Evolutionary conservation across 805 yeast species (phyloP).

Genomic region (Tetrapisispora iriomotensis): DNA sequence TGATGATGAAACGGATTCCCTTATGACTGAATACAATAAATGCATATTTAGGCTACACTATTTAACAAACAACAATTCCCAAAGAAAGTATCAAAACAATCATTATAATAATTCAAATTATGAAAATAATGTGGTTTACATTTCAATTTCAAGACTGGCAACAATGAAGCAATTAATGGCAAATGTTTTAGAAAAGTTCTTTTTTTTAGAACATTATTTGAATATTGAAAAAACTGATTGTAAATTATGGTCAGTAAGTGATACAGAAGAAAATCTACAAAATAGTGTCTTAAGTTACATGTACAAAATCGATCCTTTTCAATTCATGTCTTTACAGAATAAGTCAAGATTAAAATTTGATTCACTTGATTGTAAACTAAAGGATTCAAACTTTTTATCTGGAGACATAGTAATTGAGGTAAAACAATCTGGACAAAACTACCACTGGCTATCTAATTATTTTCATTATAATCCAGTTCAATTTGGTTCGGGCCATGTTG

Average conservation of each 20-base stretch:
- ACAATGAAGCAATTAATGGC: slow-evolving; percentile 22
- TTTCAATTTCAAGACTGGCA: slow-evolving; percentile 29
- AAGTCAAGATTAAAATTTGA: slow-evolving; percentile 20
- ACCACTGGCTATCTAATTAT: slow-evolving; percentile 33
- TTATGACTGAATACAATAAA: slow-evolving; percentile 29
- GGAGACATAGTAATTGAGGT: slow-evolving; percentile 30
- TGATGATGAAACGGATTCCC: slow-evolving; percentile 19
- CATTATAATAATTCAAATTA: slow-evolving; percentile 5
- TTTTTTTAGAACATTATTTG: slow-evolving; percentile 13
- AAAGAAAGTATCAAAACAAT: slow-evolving; percentile 4
- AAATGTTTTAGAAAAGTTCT: slow-evolving; percentile 15
- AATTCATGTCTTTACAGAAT: slow-evolving; percentile 20
- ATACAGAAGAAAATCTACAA: slow-evolving; percentile 5
- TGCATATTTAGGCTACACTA: slow-evolving; percentile 32
- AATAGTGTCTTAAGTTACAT: slow-evolving; percentile 5
- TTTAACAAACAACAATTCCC: slow-evolving; percentile 10
- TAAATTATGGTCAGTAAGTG: slow-evolving; percentile 22
- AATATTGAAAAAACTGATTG: slow-evolving; percentile 9
- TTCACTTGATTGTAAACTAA: slow-evolving; percentile 10
- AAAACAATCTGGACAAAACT: slow-evolving; percentile 16
- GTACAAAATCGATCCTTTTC: slow-evolving; percentile 21
- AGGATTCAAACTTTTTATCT: slow-evolving; percentile 13
- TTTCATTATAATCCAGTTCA: slow-evolving; percentile 23
- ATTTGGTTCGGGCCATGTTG: slow-evolving; percentile 42
- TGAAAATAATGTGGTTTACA: slow-evolving; percentile 15